These are phyloP conservation scores for Aspergillus ostianus DNA, from an alignment of 495 filamentous ascomycete genomes.

Conservation along the genomic window DNA sequence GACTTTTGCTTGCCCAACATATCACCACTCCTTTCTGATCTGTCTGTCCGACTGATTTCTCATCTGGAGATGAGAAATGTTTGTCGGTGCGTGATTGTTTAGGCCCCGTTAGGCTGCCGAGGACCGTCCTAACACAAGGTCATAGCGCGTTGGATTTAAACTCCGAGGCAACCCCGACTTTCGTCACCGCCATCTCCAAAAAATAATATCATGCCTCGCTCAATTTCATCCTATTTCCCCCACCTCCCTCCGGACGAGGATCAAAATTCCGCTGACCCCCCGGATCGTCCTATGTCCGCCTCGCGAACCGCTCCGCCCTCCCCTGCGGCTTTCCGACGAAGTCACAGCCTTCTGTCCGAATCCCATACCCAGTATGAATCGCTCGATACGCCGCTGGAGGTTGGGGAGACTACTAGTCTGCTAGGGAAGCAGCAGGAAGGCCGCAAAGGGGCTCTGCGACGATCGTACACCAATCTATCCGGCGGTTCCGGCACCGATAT, in stretches of 20 bases:
- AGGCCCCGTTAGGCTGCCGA: not conserved
- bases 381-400: constrained; percentile 33
- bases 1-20: not conserved
- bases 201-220: constrained; percentile 22
- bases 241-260: constrained; percentile 12
- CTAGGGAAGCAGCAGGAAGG: constrained; percentile 23
- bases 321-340: constrained; percentile 35
- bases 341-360: constrained; percentile 36
- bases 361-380: constrained; percentile 40
- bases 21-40: no score
- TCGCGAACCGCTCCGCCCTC: constrained; percentile 41
- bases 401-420: constrained; percentile 38
- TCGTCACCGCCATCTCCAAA: constrained; percentile 4
- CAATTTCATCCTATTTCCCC: constrained; percentile 20
- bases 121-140: not conserved
- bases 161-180: constrained; percentile 14
- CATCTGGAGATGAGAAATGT: not conserved
- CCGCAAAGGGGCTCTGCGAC: constrained; percentile 25
- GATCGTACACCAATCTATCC: constrained; percentile 44
- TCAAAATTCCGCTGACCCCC: constrained; percentile 9
- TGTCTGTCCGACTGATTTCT: not conserved
- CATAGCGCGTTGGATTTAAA: constrained; percentile 12
- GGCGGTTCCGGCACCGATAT: constrained; percentile 30
- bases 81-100: not conserved
- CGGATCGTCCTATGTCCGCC: constrained; percentile 9